A percentile compares a stretch with the other conserved stretches of the same genome.
Evolutionary conservation across 768 basidiomycete species (phyloP).

Genomic region (Boletus reticulatus): DNA sequence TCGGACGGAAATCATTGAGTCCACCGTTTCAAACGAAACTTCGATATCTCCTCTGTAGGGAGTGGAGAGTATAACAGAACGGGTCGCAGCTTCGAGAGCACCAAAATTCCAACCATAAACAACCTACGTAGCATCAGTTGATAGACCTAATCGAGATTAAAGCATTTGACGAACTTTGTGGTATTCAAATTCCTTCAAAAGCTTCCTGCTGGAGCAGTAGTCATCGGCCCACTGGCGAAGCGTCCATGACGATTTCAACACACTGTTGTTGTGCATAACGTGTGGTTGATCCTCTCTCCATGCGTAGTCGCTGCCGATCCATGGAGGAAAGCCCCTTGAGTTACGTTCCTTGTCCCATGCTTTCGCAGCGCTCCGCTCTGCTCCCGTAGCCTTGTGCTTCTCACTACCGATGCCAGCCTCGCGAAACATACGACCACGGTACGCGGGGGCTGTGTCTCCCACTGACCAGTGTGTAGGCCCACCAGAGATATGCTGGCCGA

Average conservation of each 20-base stretch:
- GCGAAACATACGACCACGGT: constrained; percentile 59
- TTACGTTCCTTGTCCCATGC: constrained; percentile 45
- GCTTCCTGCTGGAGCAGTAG: constrained; percentile 68
- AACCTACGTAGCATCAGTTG: constrained; percentile 38
- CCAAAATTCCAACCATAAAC: constrained; percentile 60
- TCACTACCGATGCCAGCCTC: constrained; percentile 46
- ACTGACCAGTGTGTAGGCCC: constrained; percentile 56
- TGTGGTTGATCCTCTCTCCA: constrained; percentile 32
- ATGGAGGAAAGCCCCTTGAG: constrained; percentile 52
- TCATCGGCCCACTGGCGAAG: constrained; percentile 81
- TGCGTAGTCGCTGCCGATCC: constrained; percentile 37
- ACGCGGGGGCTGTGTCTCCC: constrained; percentile 60
- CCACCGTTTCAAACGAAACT: constrained; percentile 49
- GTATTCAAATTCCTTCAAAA: constrained; percentile 78
- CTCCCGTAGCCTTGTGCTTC: constrained; percentile 39
- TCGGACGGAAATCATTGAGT: constrained; percentile 58
- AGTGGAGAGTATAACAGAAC: constrained; percentile 38
- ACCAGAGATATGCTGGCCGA: constrained; percentile 41
- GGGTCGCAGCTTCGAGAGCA: constrained; percentile 39
- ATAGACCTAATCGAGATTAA: not conserved
- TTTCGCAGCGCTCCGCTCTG: constrained; percentile 43
- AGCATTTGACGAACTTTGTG: constrained; percentile 46
- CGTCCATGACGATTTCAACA: constrained; percentile 55
- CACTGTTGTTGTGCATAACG: constrained; percentile 19
- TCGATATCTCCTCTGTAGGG: constrained; percentile 35